Evolutionary conservation across 257 asterid genomes (phyloP), one percentile per base, ranked within the genome.

Genomic region (Salvia rosmarinus): DNA sequence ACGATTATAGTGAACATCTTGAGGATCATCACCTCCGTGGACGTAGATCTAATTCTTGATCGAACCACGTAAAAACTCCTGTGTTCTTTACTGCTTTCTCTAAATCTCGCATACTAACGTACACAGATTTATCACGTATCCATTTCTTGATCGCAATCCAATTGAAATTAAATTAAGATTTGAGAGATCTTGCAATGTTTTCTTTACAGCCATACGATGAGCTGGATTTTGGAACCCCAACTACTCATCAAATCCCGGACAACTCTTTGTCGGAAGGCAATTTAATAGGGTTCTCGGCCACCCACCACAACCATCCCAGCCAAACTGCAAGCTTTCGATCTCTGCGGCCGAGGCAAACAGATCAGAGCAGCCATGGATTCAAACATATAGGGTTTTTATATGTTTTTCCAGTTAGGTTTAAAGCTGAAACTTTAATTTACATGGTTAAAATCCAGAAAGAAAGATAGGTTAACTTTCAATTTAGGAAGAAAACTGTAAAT

Each of bases 161-260:
- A 28, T 57, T 46, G 34, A 54, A 52, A n/a, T n/a, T n/a, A n/a
- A 21, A 21, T 6, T 40, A 20, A 54, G 62, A 32, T 65, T 68
- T 9, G 49, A 23, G n/a, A 68, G 75, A 78, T 71, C 65, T n/a
- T 17, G 7, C 0, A 12, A 82, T 82, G 82, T 73, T 75, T 30
- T 68, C 79, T 66, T 77, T 79, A 40, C 77, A 82, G 28, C 80
- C 77, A 1, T 30, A 34, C 14, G 79, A 66, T 69, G 82, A 79
- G 81, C 64, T 79, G 78, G 75, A 69, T 10, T 82, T 76, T 40
- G 58, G 3, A 1, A 37, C 46, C 28, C 46, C 39, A 25, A 65
- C 70, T 28, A 46, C 71, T 46, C 20, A 30, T 46, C 59, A 65
- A 46, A 14, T 28, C 5, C 2, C 2, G 10, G 44, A 65, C 11